Base-by-base conservation (phyloP, 2,329 filamentous ascomycete genomes). In the Nothophoma quercina region DNA sequence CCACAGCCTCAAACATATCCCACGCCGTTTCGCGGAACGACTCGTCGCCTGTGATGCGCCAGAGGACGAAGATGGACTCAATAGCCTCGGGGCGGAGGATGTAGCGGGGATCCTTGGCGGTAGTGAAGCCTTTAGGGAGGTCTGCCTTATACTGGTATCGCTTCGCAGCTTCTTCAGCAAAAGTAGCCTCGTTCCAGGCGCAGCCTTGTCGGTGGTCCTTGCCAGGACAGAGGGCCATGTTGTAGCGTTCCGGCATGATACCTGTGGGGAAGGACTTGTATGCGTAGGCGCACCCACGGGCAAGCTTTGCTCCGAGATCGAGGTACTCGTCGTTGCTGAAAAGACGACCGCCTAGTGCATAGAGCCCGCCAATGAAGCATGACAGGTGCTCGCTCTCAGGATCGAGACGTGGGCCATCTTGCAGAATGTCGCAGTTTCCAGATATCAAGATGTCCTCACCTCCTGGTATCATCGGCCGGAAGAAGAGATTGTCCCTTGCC, bases 301-400 rank as follows among this genome's bases (percentile, higher is more conserved):
- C 83, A 21, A 86, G 72, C 63, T 83, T 81, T 45, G 73, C 73
- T 16, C 82, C 84, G 25, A 83, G 76, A 2, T 80, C 74, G 52
- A 86, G 70, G 59, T 86, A 83, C 15, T 69, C 69, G 2, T 80
- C 72, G 32, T 81, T 72, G 19, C 77, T 71, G 67, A 85, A 85
- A 1, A 85, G 63, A 56, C 81, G 81, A 35, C 82, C 79, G 13
- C 82, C 83, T 2, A 86, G 68, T 0, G 79, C 83, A 56, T 84
- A 82, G 78, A 86, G 84, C 21, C 83, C 84, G 15, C 84, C 84
- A 6, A 80, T 78, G 64, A 85, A 86, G 70, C 84, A 86, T 15
- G 77, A 77, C 5, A 86, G 75, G 68, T 86, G 84, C 33, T 83
- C 79, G 16, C 78, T 81, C 61, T 85, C 79, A 13, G 82, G 79